A percentile compares a stretch with the other conserved stretches of the same genome.
phyloP scores from a whole-genome alignment of 176 grass and related monocot species.

The Oryza brachyantha region DNA sequence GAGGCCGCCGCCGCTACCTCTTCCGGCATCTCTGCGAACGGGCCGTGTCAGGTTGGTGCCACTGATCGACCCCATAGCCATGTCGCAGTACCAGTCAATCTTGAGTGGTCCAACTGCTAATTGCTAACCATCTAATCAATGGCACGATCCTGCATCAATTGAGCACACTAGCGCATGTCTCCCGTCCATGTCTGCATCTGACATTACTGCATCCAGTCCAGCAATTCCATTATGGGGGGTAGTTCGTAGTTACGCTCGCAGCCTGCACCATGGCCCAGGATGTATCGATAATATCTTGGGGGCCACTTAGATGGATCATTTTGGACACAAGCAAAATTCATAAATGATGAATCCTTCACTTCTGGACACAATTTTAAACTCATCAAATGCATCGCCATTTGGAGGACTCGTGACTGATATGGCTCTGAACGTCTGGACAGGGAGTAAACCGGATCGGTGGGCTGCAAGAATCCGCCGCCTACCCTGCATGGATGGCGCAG shows the following conservation, averaged over 20 bases:
- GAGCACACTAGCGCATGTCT: neutral
- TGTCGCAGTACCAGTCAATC: neutral
- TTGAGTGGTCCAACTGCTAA: neutral
- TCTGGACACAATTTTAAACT: neutral
- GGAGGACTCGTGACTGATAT: neutral
- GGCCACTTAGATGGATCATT: neutral
- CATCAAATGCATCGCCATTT: neutral
- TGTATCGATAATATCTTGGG: neutral
- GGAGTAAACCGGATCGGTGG: constrained; percentile 21
- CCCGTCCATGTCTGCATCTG: constrained; percentile 20
- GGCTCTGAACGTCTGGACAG: constrained; percentile 31
- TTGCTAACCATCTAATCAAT: too few species aligned
- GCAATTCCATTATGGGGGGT: constrained; percentile 33
- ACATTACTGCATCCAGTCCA: constrained; percentile 36
- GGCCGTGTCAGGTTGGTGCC: constrained; percentile 54
- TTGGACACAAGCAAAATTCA: neutral
- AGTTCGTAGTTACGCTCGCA: constrained; percentile 22
- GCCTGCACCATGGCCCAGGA: constrained; percentile 27
- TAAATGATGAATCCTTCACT: neutral
- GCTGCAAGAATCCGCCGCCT: constrained; percentile 1
- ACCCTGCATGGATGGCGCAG: constrained; percentile 45
- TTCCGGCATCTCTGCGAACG: constrained; percentile 16
- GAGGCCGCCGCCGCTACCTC: neutral
- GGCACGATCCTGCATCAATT: constrained; percentile 3
- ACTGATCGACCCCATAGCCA: neutral